phyloP scores from a whole-genome alignment of 169 alveolate genomes.

The Eimeria maxima region DNA sequence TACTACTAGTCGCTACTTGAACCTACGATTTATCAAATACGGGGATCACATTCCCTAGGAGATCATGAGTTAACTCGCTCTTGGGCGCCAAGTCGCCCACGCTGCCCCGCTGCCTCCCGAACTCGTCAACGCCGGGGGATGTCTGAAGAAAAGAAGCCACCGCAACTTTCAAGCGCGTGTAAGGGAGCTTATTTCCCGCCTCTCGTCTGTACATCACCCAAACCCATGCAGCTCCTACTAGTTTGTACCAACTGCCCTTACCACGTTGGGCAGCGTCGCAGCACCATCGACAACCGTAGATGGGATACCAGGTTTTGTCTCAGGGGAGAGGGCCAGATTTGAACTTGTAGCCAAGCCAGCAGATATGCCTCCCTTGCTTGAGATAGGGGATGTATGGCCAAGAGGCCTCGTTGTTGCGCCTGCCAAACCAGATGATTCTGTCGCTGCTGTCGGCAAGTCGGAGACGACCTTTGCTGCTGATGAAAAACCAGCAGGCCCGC shows the following conservation, averaged over 20 bases:
- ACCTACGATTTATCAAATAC: conserved; percentile 61
- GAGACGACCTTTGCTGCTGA: background rate
- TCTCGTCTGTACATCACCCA: background rate
- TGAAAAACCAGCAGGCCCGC: conserved; percentile 1
- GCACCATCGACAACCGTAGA: background rate
- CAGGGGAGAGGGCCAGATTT: background rate
- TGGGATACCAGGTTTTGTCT: background rate
- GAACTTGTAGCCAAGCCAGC: conserved; percentile 12
- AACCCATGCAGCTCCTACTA: background rate
- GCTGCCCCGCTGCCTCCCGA: conserved; percentile 68
- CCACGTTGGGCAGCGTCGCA: background rate
- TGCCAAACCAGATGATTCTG: background rate
- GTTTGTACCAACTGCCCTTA: background rate
- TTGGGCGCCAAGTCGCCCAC: conserved; percentile 66
- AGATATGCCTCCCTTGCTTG: background rate
- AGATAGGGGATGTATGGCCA: background rate
- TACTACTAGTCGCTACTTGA: background rate
- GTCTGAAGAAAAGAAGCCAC: background rate
- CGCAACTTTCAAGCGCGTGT: background rate
- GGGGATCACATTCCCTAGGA: conserved; percentile 50
- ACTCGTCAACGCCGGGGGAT: conserved; percentile 38
- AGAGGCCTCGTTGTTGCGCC: background rate
- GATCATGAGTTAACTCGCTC: conserved; percentile 59
- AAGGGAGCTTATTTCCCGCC: background rate
- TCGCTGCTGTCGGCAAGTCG: background rate